phyloP scores from a whole-genome alignment of 495 filamentous ascomycete genomes.

The Neurospora sp. region DNA sequence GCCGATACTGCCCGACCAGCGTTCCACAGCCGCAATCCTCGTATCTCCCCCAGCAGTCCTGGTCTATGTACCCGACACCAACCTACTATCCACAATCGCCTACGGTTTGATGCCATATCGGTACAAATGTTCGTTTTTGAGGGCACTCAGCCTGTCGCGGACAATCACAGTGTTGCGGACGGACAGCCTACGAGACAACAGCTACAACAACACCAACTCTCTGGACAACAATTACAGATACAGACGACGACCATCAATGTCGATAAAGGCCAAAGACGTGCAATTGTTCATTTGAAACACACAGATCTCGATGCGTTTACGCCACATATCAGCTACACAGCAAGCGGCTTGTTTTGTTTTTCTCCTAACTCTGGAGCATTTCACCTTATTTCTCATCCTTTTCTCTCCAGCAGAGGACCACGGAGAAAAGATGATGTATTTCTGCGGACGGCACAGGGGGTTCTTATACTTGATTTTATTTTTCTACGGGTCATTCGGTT shows the following conservation, averaged over 20 bases:
- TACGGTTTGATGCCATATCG: not conserved
- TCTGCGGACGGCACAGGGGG: not conserved
- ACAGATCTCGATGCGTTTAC: not conserved
- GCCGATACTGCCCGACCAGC: not conserved
- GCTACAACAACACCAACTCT: not conserved
- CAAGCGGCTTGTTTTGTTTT: not conserved
- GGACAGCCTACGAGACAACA: not conserved
- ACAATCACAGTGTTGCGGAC: not conserved
- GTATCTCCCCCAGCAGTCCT: slow-evolving; percentile 13
- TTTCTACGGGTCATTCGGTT: not conserved
- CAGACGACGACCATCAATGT: not conserved
- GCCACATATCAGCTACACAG: not conserved
- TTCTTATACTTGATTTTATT: not conserved
- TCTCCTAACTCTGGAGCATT: not conserved
- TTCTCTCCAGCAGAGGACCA: not conserved
- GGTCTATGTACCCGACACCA: slow-evolving; percentile 9
- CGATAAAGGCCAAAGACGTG: not conserved
- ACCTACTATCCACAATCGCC: slow-evolving; percentile 8
- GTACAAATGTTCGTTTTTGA: not conserved
- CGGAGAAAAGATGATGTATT: not conserved
- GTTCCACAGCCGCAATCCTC: slow-evolving; percentile 4
- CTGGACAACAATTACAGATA: not conserved
- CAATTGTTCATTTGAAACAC: not conserved
- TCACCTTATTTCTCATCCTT: not conserved
- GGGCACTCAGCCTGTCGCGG: not conserved